Evolutionary conservation across 148 eudicot genomes (phyloP), one percentile per base, ranked within the genome.

Genomic region (Limonium bicolor): DNA sequence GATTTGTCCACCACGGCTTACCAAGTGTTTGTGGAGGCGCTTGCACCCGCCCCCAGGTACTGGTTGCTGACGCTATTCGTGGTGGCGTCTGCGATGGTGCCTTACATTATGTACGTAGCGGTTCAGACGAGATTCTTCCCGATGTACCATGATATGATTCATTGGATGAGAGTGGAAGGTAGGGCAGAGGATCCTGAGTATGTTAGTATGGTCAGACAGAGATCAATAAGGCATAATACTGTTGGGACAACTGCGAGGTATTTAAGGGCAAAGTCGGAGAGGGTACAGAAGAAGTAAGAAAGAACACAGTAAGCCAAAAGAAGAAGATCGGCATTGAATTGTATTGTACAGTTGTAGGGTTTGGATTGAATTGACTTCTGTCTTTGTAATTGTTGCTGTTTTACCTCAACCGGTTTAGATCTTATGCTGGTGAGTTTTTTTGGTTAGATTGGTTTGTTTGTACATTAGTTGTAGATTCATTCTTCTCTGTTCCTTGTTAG

Each of bases 101-200:
- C 96, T 0, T 82, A 86, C 49, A 60, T 66, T 28, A 40, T 57
- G 1, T 78, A 62, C 58, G 41, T 69, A 0, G 60, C 85, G 9
- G 39, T 86, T 15, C 94, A 78, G 36, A 68, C 76, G 79, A 46
- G 81, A 41, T 82, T 78, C 54, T 55, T 86, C 52, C 96, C 96
- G 5, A 67, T 71, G 81, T 86, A 82, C 63, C 94, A 86, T 48
- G 75, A 70, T 6, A 69, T 62, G 82, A 68, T 86, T 39, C 96
- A 78, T 57, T 73, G 82, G 85, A 69, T 78, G 6, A 64, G 82
- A 46, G 55, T 59, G 14, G 74, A 86, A 49, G 94, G 94, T 6
- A 48, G 25, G 8, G 12, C 64, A 0, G 67, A 86, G 3, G 94
- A 86, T 14, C 69, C 88, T 2, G 96, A 86, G 32, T 71, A 44